Evolutionary conservation across 1,284 basidiomycete species (phyloP), one percentile per base, ranked within the genome.

Genomic region (Somion occarium): DNA sequence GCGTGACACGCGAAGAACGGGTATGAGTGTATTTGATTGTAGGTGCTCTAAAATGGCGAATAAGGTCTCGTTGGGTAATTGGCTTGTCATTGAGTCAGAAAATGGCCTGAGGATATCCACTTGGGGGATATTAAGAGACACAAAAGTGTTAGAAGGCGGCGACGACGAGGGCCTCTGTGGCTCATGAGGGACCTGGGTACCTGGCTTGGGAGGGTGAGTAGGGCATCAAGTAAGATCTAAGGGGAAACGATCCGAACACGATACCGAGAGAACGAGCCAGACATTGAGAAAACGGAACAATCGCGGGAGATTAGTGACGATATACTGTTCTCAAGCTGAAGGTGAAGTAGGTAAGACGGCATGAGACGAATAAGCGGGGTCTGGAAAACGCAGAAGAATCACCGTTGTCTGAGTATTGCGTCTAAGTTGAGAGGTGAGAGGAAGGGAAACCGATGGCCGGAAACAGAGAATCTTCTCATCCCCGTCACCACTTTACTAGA

Each of bases 41-140:
- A 83, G 73, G 48, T 73, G 55, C 26, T 67, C 60, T 59, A 83
- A 75, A 53, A 84, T 76, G 50, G 72, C 64, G 42, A 62, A 60
- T 52, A 84, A 73, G n/a, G 74, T 78, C 62, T 84, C 82, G 64
- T 79, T 84, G 3, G 82, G 82, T 12, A 83, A 68, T 19, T 53
- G 48, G 48, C 24, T 48, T 24, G 56, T 41, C 63, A 64, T 64
- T 38, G 24, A 43, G 19, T 19, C 3, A 12, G 24, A 42, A 23
- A 18, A 38, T 37, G 39, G 38, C 37, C 22, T 23, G 38, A 46
- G 37, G 34, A 26, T 15, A 30, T 22, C 24, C 30, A 39, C 48
- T 39, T 42, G 49, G 38, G 39, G 22, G 43, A 19, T 46, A 26
- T 44, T 15, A 38, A 12, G 42, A 27, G 18, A 20, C 38, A n/a